Percentiles rank a stretch among this genome's conserved stretches.
Evolutionary conservation across 1,284 basidiomycete species (phyloP).

Genomic region (Ganoderma sinense): DNA sequence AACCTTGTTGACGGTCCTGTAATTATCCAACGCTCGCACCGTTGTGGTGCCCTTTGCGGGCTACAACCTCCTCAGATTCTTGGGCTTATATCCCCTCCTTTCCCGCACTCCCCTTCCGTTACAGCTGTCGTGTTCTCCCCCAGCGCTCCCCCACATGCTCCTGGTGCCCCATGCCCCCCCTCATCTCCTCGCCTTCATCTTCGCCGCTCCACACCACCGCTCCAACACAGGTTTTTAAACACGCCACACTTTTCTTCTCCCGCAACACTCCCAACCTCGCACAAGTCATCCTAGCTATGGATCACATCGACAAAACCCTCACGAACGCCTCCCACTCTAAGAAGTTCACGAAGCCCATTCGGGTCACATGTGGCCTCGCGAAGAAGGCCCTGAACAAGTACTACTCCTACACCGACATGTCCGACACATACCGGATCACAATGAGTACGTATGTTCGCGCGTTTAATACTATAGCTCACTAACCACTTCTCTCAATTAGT

Average conservation of each 20-base stretch:
- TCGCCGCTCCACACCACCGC: no score
- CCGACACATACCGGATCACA: background rate
- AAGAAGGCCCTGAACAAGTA: slow-evolving; percentile 1
- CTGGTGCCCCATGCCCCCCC: no score
- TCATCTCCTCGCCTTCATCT: no score
- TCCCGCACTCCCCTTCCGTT: no score
- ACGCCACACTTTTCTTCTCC: slow-evolving; percentile 39
- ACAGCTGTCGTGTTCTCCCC: no score
- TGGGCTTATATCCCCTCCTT: no score
- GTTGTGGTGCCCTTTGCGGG: no score
- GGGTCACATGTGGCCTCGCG: background rate
- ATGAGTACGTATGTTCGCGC: background rate
- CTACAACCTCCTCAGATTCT: no score
- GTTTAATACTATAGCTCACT: background rate
- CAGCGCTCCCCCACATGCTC: no score
- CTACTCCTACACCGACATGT: background rate
- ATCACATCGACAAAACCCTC: slow-evolving; percentile 37
- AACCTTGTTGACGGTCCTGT: background rate
- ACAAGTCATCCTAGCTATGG: slow-evolving; percentile 38
- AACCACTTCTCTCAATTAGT: background rate
- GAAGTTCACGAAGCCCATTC: slow-evolving; percentile 16
- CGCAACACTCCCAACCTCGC: slow-evolving; percentile 33
- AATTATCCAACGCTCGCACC: background rate
- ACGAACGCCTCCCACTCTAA: slow-evolving; percentile 13
- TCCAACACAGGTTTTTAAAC: slow-evolving; percentile 36